Evolutionary conservation across 306 rosid species (phyloP), one percentile per base, ranked within the genome.

Genomic region (barrel medic (Medicago truncatula)): DNA sequence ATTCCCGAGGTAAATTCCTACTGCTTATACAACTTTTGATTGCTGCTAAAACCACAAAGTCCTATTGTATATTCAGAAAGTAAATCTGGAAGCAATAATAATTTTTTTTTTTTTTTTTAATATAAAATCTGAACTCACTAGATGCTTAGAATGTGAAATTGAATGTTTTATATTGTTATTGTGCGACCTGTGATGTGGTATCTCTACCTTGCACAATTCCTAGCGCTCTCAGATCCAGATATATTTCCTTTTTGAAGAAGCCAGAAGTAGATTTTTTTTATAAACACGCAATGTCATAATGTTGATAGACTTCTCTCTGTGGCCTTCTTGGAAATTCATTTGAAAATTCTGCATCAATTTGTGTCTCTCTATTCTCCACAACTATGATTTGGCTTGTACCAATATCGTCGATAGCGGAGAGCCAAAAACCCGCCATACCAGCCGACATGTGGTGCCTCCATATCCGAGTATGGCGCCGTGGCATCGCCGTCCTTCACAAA

Each of bases 1-100:
- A 86, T 88, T 73, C 41, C 86, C 15, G 96, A 90, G 97, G 98
- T 91, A 86, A 67, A 76, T 67, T 67, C 23, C 36, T 58, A 2
- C 39, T 53, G 11, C 5, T 6, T 83, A 20, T 44, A 65, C 58
- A 46, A 66, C 31, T 39, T 25, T 77, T 64, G 25, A 25, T 49
- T 57, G 12, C 43, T 36, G 72, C 67, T 68, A 2, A 17, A 15
- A 52, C 49, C 61, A 44, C 16, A 4, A 40, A 68, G 25, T 65
- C 56, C 41, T 54, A 68, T 61, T 62, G 12, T 41, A 23, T 20
- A 68, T 56, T n/a, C 56, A 40, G 52, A 40, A 3, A 21, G 13
- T n/a, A 64, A 61, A 74, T 75, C 75, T 74, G 34, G 34, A 78
- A 71, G 15, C 70, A 17, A 17, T 40, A n/a, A n/a, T n/a, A n/a